Evolutionary conservation across 768 basidiomycete species (phyloP).

Genomic region (Kondoa subrosea): DNA sequence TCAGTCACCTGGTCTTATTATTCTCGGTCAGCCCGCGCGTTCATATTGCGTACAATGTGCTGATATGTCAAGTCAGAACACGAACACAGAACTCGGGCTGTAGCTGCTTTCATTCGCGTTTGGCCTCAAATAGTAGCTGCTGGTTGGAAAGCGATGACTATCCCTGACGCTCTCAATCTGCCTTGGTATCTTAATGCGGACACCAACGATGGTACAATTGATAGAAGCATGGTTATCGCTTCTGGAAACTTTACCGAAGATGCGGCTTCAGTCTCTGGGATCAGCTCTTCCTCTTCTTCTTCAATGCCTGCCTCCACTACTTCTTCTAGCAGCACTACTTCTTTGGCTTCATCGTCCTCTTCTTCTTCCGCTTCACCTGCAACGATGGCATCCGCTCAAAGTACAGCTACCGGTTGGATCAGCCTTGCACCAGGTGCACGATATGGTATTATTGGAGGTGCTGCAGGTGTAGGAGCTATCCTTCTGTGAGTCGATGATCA

Average conservation of each 20-base stretch:
- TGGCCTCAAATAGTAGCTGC: background rate
- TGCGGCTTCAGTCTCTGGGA: background rate
- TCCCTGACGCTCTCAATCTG: background rate
- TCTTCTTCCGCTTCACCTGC: too few relatives aligned
- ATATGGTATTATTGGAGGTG: constrained; percentile 2
- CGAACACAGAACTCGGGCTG: background rate
- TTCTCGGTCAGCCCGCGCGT: background rate
- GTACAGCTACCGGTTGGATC: constrained; percentile 40
- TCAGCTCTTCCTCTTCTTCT: too few relatives aligned
- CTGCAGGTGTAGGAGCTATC: background rate
- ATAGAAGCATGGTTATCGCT: background rate
- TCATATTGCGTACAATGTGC: background rate
- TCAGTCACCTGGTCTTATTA: background rate
- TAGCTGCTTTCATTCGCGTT: background rate
- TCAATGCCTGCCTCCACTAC: background rate
- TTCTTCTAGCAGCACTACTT: background rate
- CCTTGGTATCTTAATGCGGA: background rate
- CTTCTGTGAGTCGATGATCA: background rate
- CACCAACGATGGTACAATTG: background rate
- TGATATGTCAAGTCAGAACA: background rate
- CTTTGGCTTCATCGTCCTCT: background rate
- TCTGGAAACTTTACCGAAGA: background rate
- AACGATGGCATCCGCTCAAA: constrained; percentile 26
- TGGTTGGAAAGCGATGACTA: background rate
- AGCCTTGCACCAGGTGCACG: background rate